A percentile compares a stretch with the other conserved stretches of the same genome.
Conservation (phyloP, 2,329 filamentous ascomycete genomes). For the Cytospora piceae region DNA sequence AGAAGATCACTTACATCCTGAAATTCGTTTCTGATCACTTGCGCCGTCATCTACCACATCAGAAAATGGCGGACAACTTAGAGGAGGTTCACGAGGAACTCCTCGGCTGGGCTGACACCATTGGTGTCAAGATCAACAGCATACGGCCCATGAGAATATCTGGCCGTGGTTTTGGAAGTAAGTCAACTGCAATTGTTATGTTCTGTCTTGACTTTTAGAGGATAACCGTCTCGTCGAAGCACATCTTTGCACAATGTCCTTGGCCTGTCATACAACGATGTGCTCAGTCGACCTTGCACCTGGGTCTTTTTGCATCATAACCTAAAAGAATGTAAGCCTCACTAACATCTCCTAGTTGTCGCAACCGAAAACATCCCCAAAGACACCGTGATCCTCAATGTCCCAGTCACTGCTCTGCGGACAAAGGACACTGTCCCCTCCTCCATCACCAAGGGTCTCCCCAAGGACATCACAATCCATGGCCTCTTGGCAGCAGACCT, state of each 20-base stretch:
- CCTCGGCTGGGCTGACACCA: slow-evolving; percentile 66
- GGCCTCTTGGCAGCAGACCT: slow-evolving; percentile 73
- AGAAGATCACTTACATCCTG: background rate
- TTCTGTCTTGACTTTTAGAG: background rate
- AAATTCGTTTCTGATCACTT: too few relatives aligned
- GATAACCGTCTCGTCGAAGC: background rate
- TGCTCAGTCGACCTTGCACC: background rate
- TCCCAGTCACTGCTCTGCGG: slow-evolving; percentile 67
- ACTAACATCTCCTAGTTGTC: slow-evolving; percentile 14
- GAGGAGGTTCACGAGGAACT: slow-evolving; percentile 52
- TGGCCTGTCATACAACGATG: background rate
- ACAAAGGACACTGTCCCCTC: slow-evolving; percentile 64
- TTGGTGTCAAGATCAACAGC: slow-evolving; percentile 69
- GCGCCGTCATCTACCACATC: background rate
- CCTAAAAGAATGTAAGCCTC: background rate
- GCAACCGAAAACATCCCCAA: slow-evolving; percentile 18
- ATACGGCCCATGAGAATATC: slow-evolving; percentile 69
- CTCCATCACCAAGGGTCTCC: slow-evolving; percentile 54
- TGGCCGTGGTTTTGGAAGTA: slow-evolving; percentile 70
- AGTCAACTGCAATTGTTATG: background rate
- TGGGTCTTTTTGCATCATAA: background rate
- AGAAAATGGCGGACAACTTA: slow-evolving; percentile 26
- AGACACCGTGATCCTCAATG: slow-evolving; percentile 38
- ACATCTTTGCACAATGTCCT: background rate
- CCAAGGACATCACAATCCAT: slow-evolving; percentile 64